Evolutionary conservation across 768 basidiomycete species (phyloP).

Genomic region (Lactifluus volemus): DNA sequence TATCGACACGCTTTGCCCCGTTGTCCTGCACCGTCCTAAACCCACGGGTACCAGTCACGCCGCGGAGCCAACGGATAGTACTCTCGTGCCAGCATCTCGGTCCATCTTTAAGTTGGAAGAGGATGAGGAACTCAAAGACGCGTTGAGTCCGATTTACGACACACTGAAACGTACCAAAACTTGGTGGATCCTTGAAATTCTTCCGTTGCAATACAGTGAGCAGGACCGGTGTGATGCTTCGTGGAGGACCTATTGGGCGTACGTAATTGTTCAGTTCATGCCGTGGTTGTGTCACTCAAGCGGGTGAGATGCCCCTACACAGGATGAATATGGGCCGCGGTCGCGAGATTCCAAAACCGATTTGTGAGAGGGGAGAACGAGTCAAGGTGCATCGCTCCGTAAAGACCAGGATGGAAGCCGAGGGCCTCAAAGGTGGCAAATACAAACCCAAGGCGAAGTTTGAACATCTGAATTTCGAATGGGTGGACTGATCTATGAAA

Average conservation of each 20-base stretch:
- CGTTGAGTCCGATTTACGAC: slow-evolving; percentile 44
- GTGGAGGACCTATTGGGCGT: neutral
- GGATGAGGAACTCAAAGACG: slow-evolving; percentile 55
- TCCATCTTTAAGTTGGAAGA: slow-evolving; percentile 37
- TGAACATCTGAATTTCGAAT: slow-evolving; percentile 12
- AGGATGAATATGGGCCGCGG: neutral
- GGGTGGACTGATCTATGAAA: slow-evolving; percentile 20
- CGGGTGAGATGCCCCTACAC: neutral
- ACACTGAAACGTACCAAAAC: slow-evolving; percentile 37
- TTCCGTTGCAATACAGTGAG: slow-evolving; percentile 22
- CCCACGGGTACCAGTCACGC: neutral
- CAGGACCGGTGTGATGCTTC: neutral
- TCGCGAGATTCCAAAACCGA: neutral
- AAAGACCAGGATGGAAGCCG: slow-evolving; percentile 8
- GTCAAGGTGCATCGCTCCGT: slow-evolving; percentile 4
- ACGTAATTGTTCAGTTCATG: neutral
- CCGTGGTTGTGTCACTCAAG: neutral
- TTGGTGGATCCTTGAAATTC: slow-evolving; percentile 64
- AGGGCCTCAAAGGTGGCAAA: slow-evolving; percentile 21
- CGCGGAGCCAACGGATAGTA: slow-evolving; percentile 11
- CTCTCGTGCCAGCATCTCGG: slow-evolving; percentile 16
- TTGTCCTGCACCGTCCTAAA: slow-evolving; percentile 20
- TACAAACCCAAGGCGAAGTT: slow-evolving; percentile 28
- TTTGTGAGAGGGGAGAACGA: neutral
- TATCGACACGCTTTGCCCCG: slow-evolving; percentile 24